Base-by-base conservation (phyloP, 108 stramenopile genomes). In the Cyclostephanos tholiformis region DNA sequence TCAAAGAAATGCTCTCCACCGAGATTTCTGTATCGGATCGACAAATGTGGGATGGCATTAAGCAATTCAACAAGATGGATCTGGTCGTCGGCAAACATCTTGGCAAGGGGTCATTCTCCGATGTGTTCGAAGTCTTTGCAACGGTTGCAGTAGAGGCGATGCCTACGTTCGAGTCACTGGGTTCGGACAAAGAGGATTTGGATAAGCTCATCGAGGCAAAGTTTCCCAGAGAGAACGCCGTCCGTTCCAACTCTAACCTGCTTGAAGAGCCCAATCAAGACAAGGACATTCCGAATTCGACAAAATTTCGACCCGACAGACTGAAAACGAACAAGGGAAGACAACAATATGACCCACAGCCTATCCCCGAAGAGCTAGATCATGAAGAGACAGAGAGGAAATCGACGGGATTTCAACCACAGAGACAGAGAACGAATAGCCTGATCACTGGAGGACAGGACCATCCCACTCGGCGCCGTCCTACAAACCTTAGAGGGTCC, bases 101-200 rank as follows among this genome's bases (percentile, higher is more conserved):
- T 49, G 76, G 76, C 11, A 76, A 58, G 30, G 76, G 76, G 17
- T 35, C 52, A 6, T 76, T 76, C 49, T 60, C 60, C 25, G 76
- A 76, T 64, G 76, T 39, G 17, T 76, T 76, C 63, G 76, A 76
- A 39, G 68, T 76, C 3, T 23, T 25, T 5, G 26, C 51, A 35
- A 57, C 29, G 23, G n/a, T 68, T 35, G 27, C 35, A 1, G 51
- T 53, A 12, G 49, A 32, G 3, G 32, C 3, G 7, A 11, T 10
- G 0, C 12, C 48, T 14, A 48, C 26, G n/a, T 30, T 25, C 19
- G 65, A 74, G 14, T 3, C 55, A 16, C 13, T 23, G 14, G 16
- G 35, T 1, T 30, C 22, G 8, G 56, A 59, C 17, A 50, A 7
- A 8, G 57, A 41, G 22, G 65, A 66, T 49, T 0, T 66, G 35